Evolutionary conservation across 1,284 basidiomycete genomes (phyloP), one percentile per base, ranked within the genome.

Genomic region (Cryptococcus sp.): DNA sequence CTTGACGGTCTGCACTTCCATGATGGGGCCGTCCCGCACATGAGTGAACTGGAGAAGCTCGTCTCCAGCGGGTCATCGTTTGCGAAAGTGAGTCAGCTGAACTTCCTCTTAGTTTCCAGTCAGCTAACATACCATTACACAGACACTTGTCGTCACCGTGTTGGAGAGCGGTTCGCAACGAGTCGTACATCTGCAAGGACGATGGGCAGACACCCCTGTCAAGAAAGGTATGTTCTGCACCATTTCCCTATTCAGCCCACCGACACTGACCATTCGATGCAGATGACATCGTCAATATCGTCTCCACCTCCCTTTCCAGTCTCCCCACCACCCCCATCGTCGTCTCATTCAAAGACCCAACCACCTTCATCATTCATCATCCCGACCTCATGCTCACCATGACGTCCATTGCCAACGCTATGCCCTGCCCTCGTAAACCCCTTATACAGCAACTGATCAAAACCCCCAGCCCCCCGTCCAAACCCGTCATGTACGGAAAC

Each of bases 371-470:
- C 55, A 86, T 97, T 59, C 85, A 87, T 44, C 90, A 96, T 68
- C 93, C 93, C 1, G 94, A 97, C 73, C 78, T 90, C 45, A 86
- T 97, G 50, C 76, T 96, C 46, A 93, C 93, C 1, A 87, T 91
- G 40, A 95, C 93, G 0, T 83, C 88, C 0, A 84, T 96, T 21
- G 87, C 91, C 3, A 88, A 85, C 58, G 85, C 91, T 0, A 81
- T 88, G 3, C 84, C 87, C 59, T 97, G 94, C 71, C 78, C 84
- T 7, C 85, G 94, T 15, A 88, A 87, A 69, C 89, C 93, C 1
- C 79, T 96, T 16, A 78, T 97, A 1, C 83, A 87, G 11, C 50
- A 85, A 80, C 59, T 87, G 80, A 37, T 83, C 78, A 56, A 84
- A 75, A 35, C 85, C 82, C 64, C 78, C 75, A 42, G 69, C 36